Base-by-base conservation (phyloP, 2,329 filamentous ascomycete genomes). In the Calycina herbarum region DNA sequence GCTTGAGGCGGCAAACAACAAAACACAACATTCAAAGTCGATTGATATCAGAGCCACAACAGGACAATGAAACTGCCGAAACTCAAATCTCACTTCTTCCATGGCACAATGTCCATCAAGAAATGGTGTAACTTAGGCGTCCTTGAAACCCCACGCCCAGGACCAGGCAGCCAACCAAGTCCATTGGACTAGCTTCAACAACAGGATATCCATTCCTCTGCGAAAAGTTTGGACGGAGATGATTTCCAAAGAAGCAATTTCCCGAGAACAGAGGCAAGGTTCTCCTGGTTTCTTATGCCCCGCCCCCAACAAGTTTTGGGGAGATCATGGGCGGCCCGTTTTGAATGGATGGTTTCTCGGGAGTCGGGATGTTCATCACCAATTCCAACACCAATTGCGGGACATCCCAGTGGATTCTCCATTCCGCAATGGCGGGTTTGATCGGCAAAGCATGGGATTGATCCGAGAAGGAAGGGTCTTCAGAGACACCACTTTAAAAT, bases 401-500 rank as follows among this genome's bases (percentile, higher is more conserved):
- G 63, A 48, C 51, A 64, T 64, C 24, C 63, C 59, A 62, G 51
- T 29, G 42, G 27, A 31, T 57, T 31, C 31, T 56, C 54, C 61
- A 35, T 27, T 63, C 61, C 48, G 38, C 31, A 24, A 59, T 62
- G 59, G 59, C 59, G 59, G 13, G 33, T 60, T 67, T 65, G 65
- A 69, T 69, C 67, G 64, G 61, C 65, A 31, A 27, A 60, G 40
- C 20, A 61, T 70, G 68, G 65, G 62, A 62, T 61, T 51, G 38
- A 54, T 40, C 62, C 57, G 60, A 45, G 57, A 66, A 48, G 45
- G 45, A 20, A 20, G 20, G 20, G 20, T 40, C 54, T 62, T 38
- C 61, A n/a, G 45, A 57, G 42, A 35, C 57, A 40, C 57, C 27
- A 57, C 31, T 31, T 59, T 11, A 20, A 31, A 20, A 42, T 24